Conservation (phyloP, 179 eudicot genomes). For the Camellia oleifera region DNA sequence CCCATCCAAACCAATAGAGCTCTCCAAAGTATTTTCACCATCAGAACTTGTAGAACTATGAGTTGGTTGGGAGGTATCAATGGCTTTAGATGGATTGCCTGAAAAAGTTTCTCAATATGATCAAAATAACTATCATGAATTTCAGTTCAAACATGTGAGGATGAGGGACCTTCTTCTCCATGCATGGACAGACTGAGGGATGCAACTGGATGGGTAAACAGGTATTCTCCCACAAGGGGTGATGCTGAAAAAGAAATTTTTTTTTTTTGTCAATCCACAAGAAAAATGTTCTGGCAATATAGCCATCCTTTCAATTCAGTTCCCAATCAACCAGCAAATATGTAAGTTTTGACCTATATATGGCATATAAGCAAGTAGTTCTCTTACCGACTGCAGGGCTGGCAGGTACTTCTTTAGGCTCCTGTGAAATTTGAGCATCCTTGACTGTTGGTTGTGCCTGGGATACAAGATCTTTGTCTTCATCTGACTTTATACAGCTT, state of each 20-base stretch:
- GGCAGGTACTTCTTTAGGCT: slow-evolving; percentile 33
- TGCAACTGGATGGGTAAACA: no score
- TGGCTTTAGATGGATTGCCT: slow-evolving; percentile 33
- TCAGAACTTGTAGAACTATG: slow-evolving; percentile 20
- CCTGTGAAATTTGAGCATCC: slow-evolving; percentile 27
- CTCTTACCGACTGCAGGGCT: slow-evolving; percentile 66
- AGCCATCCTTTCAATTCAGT: background rate
- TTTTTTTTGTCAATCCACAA: background rate
- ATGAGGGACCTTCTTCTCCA: slow-evolving; percentile 16
- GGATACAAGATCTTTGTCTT: slow-evolving; percentile 17
- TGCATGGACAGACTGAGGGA: no score
- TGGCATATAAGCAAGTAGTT: slow-evolving; percentile 7
- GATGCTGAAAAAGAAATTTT: no score
- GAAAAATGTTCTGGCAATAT: background rate
- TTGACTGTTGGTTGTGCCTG: slow-evolving; percentile 19
- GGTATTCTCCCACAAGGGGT: no score
- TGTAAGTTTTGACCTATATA: background rate
- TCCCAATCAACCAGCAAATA: background rate
- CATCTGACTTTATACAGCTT: slow-evolving; percentile 16
- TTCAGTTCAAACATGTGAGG: slow-evolving; percentile 32
- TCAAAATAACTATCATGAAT: slow-evolving; percentile 42
- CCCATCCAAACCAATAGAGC: slow-evolving; percentile 17
- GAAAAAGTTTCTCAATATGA: slow-evolving; percentile 31
- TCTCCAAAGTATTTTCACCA: slow-evolving; percentile 25
- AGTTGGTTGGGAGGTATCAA: slow-evolving; percentile 28